Conservation (phyloP, 768 basidiomycete species). For the Tulasnella sp. region DNA sequence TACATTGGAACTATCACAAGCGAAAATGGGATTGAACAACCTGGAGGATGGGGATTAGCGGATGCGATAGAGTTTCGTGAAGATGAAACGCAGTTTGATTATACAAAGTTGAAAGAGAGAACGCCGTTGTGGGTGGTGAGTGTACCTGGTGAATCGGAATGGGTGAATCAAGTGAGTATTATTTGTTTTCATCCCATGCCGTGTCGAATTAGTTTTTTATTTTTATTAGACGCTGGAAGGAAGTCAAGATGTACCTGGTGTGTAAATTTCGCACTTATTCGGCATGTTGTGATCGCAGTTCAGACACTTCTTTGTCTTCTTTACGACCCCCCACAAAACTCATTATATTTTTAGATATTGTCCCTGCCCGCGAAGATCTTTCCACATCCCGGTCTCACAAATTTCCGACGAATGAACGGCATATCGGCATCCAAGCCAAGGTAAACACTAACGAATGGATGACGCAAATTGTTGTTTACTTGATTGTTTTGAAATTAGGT, state of each 20-base stretch:
- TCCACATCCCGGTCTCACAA: slow-evolving; percentile 40
- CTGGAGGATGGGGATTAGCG: slow-evolving; percentile 66
- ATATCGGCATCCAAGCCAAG: slow-evolving; percentile 65
- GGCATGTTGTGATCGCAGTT: no score
- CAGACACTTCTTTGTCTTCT: no score
- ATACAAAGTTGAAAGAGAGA: slow-evolving; percentile 46
- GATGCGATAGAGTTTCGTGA: slow-evolving; percentile 24
- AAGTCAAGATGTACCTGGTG: no score
- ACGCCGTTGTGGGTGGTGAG: slow-evolving; percentile 58
- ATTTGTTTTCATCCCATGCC: no score
- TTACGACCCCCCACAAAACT: no score
- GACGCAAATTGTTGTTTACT: no score
- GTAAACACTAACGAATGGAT: slow-evolving; percentile 25
- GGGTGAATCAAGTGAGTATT: slow-evolving; percentile 27
- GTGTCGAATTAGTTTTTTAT: no score
- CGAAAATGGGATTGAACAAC: slow-evolving; percentile 28
- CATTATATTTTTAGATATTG: no score
- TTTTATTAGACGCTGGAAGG: no score
- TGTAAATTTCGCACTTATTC: no score
- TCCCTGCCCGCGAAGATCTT: no score
- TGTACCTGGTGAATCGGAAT: slow-evolving; percentile 53
- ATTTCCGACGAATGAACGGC: slow-evolving; percentile 44
- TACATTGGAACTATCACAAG: slow-evolving; percentile 38
- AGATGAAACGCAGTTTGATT: slow-evolving; percentile 27
- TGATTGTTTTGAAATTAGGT: no score